These are phyloP conservation scores for Apiotrichum domesticum DNA, from an alignment of 1,284 basidiomycete genomes.

Conservation along the genomic window DNA sequence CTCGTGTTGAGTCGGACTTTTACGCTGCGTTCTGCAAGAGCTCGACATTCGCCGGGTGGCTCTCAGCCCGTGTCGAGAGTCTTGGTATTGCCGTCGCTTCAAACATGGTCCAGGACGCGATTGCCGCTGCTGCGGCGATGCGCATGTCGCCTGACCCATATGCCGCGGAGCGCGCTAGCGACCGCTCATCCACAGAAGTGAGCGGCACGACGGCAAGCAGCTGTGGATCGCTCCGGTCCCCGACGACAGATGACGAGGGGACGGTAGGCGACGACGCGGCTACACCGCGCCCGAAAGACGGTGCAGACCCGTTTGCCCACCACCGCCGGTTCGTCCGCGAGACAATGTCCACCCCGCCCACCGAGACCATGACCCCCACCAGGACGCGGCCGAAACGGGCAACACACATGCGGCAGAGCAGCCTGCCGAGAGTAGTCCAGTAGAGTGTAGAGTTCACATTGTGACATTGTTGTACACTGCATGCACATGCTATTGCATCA, in stretches of 20 bases:
- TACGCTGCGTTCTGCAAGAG: constrained; percentile 46
- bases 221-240: neutral
- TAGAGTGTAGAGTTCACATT: too few relatives aligned
- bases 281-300: neutral
- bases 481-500: too few relatives aligned
- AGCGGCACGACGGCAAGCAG: neutral
- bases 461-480: too few relatives aligned
- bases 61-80: constrained; percentile 30
- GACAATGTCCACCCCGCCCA: neutral
- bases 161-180: neutral
- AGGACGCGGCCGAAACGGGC: neutral
- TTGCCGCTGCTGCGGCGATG: neutral
- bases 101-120: constrained; percentile 1
- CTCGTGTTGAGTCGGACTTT: constrained; percentile 45
- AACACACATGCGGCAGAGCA: too few relatives aligned
- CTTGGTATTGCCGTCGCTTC: constrained; percentile 30
- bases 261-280: neutral
- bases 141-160: neutral
- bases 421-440: too few relatives aligned
- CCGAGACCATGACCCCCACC: neutral
- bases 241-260: neutral
- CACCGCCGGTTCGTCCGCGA: neutral
- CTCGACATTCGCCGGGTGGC: constrained; percentile 43
- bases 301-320: neutral
- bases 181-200: neutral